Percentiles rank a stretch among this genome's conserved stretches.
Conservation (phyloP, 352 stramenopile genomes). For the Achlya hypogyna region DNA sequence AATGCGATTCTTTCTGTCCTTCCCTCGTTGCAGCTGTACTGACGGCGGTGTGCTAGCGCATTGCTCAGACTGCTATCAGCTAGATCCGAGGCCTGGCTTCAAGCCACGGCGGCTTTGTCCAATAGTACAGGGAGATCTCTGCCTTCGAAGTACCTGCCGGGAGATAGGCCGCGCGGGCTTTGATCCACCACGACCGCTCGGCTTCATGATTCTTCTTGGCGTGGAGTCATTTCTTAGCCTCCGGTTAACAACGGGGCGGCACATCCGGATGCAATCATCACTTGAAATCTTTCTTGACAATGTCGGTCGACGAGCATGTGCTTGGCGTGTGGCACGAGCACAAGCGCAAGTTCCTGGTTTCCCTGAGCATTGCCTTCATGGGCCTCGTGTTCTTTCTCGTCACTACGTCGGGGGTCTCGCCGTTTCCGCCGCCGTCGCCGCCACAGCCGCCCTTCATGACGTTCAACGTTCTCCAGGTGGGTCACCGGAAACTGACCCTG, state of each 20-base stretch:
- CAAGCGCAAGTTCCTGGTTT: not conserved
- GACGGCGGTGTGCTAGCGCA: not conserved
- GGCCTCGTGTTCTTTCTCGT: slow-evolving; percentile 1
- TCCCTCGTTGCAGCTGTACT: not conserved
- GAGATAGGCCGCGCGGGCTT: too few species aligned
- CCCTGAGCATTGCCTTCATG: slow-evolving; percentile 3
- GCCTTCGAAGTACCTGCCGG: too few species aligned
- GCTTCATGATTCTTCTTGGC: too few species aligned
- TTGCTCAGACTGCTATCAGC: too few species aligned
- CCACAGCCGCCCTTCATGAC: slow-evolving; percentile 24
- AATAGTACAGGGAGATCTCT: too few species aligned
- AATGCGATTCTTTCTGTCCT: not conserved
- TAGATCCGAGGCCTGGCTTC: too few species aligned
- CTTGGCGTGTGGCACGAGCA: not conserved
- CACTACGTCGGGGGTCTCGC: not conserved
- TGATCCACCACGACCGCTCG: too few species aligned
- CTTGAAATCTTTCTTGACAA: not conserved
- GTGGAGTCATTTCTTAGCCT: too few species aligned
- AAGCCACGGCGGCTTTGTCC: too few species aligned
- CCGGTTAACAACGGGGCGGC: not conserved
- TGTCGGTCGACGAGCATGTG: not conserved
- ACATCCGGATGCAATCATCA: not conserved
- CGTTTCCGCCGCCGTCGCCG: not conserved
- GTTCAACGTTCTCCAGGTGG: slow-evolving; percentile 54
- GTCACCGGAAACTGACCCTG: not conserved